These are phyloP conservation scores for Gleditsia sinensis DNA, from an alignment of 306 rosid species.

Conservation along the genomic window DNA sequence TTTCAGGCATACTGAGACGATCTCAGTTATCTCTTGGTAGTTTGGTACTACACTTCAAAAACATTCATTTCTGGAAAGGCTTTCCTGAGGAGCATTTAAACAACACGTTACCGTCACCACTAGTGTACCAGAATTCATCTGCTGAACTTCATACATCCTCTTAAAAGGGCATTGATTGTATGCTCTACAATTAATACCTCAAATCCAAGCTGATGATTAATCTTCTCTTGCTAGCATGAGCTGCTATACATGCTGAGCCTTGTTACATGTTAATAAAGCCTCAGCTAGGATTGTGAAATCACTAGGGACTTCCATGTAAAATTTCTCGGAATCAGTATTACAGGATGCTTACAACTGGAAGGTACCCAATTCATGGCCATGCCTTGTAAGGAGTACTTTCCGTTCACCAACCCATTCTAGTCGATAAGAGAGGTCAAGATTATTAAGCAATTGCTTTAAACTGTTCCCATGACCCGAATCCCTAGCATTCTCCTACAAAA, in stretches of 20 bases:
- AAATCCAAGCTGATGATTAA: constrained; percentile 17
- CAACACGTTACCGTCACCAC: not conserved
- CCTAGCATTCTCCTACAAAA: constrained; percentile 55
- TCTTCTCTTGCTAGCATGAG: constrained; percentile 18
- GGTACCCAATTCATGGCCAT: constrained; percentile 74
- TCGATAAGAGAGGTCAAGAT: constrained; percentile 84
- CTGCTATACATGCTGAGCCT: constrained; percentile 25
- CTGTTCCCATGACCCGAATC: constrained; percentile 65
- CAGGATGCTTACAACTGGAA: constrained; percentile 43
- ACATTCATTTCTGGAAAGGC: constrained; percentile 7
- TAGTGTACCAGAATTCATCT: constrained; percentile 12
- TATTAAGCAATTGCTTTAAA: constrained; percentile 74
- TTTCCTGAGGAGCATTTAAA: too few species aligned
- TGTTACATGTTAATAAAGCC: constrained; percentile 10
- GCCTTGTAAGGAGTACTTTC: constrained; percentile 67
- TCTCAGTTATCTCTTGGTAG: constrained; percentile 7
- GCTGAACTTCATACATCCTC: constrained; percentile 28
- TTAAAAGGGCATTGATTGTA: constrained; percentile 13
- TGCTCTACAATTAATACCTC: constrained; percentile 13
- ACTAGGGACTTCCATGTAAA: constrained; percentile 11
- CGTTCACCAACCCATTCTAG: constrained; percentile 74
- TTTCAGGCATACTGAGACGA: not conserved
- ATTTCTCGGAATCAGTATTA: constrained; percentile 15
- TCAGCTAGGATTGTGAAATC: constrained; percentile 16
- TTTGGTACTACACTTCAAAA: not conserved